Conservation (phyloP, 139 green algal species). For the Chlamydomonas sp. region DNA sequence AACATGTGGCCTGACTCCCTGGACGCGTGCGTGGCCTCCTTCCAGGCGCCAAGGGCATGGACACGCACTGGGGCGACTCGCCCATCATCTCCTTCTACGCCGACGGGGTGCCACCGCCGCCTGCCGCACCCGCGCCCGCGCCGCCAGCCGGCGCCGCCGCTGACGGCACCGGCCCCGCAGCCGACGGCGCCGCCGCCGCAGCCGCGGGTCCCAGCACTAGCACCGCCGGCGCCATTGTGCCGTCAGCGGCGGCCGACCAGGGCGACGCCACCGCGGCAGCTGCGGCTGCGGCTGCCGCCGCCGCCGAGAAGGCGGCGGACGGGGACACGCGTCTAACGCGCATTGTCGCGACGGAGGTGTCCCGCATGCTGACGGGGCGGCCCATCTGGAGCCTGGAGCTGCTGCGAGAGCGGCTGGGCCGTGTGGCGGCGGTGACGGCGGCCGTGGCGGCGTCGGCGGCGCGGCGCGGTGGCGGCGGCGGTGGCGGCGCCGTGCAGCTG, state of each 20-base stretch:
- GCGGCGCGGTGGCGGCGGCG: not conserved
- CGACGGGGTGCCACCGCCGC: conserved; percentile 19
- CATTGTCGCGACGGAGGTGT: conserved; percentile 18
- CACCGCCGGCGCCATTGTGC: not conserved
- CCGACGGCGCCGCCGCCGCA: not conserved
- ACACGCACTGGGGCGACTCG: conserved; percentile 17
- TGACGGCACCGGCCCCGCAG: not conserved
- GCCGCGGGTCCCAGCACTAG: not conserved
- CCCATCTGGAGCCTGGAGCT: conserved; percentile 35
- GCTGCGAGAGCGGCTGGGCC: conserved; percentile 12
- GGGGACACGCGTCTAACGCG: not conserved
- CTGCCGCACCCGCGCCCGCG: not conserved
- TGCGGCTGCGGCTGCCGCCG: not conserved
- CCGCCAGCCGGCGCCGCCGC: not conserved
- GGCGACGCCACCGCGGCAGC: not conserved
- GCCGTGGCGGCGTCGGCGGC: not conserved
- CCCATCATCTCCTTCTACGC: conserved; percentile 41
- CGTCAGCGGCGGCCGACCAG: not conserved
- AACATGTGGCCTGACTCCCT: too few species aligned
- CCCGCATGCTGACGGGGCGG: conserved; percentile 4
- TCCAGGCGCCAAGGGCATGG: not conserved
- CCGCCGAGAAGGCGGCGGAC: not conserved
- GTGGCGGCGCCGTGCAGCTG: not conserved
- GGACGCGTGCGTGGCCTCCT: not conserved
- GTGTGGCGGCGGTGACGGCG: not conserved